Base-by-base conservation (phyloP, 192 early-diverging fungal species). In the Bifiguratus adelaidae region DNA sequence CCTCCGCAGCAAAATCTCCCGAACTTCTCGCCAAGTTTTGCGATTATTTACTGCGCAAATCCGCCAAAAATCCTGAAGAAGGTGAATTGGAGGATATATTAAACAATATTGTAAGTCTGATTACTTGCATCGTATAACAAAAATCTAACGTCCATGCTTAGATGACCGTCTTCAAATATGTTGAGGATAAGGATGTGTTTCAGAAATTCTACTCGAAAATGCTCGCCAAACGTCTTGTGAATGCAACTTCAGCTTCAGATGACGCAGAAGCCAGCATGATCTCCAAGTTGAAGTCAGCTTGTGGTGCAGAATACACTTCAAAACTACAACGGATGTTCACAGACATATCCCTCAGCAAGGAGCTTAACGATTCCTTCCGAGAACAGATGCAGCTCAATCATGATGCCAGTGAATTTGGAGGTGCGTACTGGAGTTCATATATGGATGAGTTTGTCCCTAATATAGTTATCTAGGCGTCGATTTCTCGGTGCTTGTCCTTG, bases 131-230 rank as follows among this genome's bases (percentile, higher is more conserved):
- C 26, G 20, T 19, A 33, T 4, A 47, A 36, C 20, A 21, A 19
- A 40, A 15, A 20, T 7, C 5, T 21, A 40, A 40, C 37, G 18
- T 21, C 37, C 7, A 8, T 40, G 7, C 6, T 40, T 40, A 21
- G 81, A 91, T 99, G 75, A 93, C 82, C 4, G 79, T 99, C 11
- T 95, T 92, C 67, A 90, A 92, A 61, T 99, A 90, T 59, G 78
- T 99, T 32, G 91, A 92, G 48, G 91, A 94, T 73, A 88, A 91
- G 61, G 95, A 99, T 59, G 89, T 99, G 23, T 99, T 97, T 72
- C 93, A 96, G 62, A 91, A 93, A 67, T 92, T 94, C 41, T 99
- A 99, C 66, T 81, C 83, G 27, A 89, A 86, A 60, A 84, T 85
- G 72, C 63, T 99, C 56, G 89, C 93, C 21, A 89, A 89, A 41